Conservation (phyloP, 768 basidiomycete species). For the Boletellus sp. region DNA sequence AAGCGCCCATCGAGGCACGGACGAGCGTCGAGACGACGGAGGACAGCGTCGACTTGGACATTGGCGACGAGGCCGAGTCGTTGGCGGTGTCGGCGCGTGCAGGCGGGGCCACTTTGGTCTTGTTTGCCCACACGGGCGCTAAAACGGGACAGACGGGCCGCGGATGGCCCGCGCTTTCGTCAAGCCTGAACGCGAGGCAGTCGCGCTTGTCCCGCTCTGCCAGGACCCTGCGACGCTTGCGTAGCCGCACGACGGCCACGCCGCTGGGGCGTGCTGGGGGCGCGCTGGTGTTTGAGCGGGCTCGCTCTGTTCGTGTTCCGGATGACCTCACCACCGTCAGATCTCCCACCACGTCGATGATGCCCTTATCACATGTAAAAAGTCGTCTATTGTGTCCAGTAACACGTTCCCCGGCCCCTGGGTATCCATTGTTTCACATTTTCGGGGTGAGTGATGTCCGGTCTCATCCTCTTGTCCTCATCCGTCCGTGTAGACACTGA, state of each 20-base stretch:
- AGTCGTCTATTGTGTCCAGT: neutral
- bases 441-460: neutral
- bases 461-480: neutral
- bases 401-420: too few relatives aligned
- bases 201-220: too few relatives aligned
- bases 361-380: conserved; percentile 1
- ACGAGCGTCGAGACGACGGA: conserved; percentile 82
- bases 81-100: conserved; percentile 6
- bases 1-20: conserved; percentile 71
- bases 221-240: too few relatives aligned
- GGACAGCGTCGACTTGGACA: conserved; percentile 61
- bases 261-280: conserved; percentile 1
- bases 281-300: neutral
- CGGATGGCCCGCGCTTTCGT: too few relatives aligned
- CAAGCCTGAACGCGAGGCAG: too few relatives aligned
- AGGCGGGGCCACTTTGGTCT: conserved; percentile 11
- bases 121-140: too few relatives aligned
- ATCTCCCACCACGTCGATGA: conserved; percentile 5
- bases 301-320: conserved; percentile 4
- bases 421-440: conserved; percentile 13
- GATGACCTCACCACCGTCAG: conserved; percentile 1
- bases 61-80: too few relatives aligned
- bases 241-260: too few relatives aligned
- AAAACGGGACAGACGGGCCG: too few relatives aligned
- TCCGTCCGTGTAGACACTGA: neutral